Evolutionary conservation across 129 eudicot genomes (phyloP), one percentile per base, ranked within the genome.

Genomic region (Flaveria sonorensis): DNA sequence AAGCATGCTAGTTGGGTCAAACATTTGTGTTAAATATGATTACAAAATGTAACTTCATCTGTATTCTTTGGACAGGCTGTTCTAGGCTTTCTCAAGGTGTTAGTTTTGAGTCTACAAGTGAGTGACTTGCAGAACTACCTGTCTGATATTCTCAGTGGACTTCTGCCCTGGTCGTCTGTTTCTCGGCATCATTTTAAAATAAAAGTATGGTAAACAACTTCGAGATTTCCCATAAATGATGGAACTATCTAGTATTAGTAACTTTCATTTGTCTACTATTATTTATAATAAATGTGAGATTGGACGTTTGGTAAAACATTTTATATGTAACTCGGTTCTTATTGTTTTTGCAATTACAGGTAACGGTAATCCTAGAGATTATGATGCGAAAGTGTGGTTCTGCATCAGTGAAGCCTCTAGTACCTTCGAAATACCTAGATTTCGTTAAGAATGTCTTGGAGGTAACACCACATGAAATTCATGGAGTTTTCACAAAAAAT

Each of bases 161-260:
- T 95, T 76, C 82, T 92, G 50, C 96, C 92, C 21, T 95, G 99
- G 99, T 92, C 99, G 74, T 87, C 97, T 66, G 85, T 91, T 70
- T 95, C 99, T 23, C 91, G 94, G 36, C 87, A 95, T 84, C 99
- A 95, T 85, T 95, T 95, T 63, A 86, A 88, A 86, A 73, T 92
- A 70, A 95, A 95, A 86, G 99, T 88, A 64, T 70, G 87, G 77
- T 66, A 60, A 2, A 6, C 55, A 10, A 19, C 40, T 51, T 78
- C 20, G 18, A 60, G 26, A 1, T 70, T 78, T 46, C 8, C 1
- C 40, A 11, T 21, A 4, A 36, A 18, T 16, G 21, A 39, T 66
- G 48, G 0, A 28, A 19, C 9, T 40, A 36, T n/a, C 26, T 40
- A 36, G 2, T 40, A 36, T 66, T 39, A 3, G 30, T 18, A n/a